These are phyloP conservation scores for Poa pratensis DNA, from an alignment of 176 grass and related monocot species.

Conservation along the genomic window DNA sequence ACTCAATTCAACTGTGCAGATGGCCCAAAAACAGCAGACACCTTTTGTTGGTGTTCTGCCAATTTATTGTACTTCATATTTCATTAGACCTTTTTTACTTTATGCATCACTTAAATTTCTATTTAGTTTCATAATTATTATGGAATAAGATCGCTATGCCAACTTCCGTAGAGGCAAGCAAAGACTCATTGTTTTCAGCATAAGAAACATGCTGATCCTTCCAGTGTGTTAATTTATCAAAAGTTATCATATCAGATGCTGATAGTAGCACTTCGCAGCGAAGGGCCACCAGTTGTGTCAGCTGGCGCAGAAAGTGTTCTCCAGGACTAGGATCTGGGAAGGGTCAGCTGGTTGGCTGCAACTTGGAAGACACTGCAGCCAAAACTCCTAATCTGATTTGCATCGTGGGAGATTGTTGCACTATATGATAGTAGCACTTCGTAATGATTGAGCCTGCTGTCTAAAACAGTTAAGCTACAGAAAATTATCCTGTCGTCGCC, in stretches of 20 bases:
- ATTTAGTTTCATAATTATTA: not conserved
- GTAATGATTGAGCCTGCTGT: not conserved
- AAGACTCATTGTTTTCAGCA: not conserved
- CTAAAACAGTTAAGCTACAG: not conserved
- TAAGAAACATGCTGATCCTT: not conserved
- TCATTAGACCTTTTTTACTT: not conserved
- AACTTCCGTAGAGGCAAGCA: not conserved
- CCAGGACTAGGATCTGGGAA: not conserved
- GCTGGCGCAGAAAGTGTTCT: not conserved
- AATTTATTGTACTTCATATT: too few relatives aligned
- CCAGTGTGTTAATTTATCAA: not conserved
- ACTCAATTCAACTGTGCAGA: not conserved
- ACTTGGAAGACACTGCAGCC: not conserved
- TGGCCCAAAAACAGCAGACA: not conserved
- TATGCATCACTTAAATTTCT: not conserved
- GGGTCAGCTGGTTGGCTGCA: not conserved
- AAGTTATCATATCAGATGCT: not conserved
- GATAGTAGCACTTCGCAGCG: not conserved
- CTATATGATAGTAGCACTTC: not conserved
- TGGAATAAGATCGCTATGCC: not conserved
- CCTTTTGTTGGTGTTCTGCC: not conserved
- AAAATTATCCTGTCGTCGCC: not conserved
- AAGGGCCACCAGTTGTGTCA: not conserved
- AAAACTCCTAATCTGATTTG: not conserved
- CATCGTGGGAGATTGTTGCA: not conserved